phyloP scores from a whole-genome alignment of 805 yeast genomes.

The Ogataea ganodermae region DNA sequence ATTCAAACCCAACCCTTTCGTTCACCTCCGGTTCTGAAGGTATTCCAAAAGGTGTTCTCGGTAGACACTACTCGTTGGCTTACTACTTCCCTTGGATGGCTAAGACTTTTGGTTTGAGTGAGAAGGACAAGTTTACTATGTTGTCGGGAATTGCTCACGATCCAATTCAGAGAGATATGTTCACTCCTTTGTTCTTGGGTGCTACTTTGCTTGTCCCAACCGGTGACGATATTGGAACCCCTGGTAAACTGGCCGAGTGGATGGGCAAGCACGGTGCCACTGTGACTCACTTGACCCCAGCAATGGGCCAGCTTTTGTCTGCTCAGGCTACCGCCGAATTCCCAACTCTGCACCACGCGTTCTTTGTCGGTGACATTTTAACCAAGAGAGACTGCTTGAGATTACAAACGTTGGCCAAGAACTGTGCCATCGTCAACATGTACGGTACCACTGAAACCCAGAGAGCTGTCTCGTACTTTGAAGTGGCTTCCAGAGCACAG shows the following conservation, averaged over 20 bases:
- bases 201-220: conserved; percentile 93
- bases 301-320: conserved; percentile 96
- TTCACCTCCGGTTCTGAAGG: conserved; percentile 99
- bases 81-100: conserved; percentile 99
- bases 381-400: conserved; percentile 97
- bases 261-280: conserved; percentile 89
- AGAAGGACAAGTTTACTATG: conserved; percentile 91
- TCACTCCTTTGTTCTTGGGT: conserved; percentile 95
- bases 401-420: conserved; percentile 87
- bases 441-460: conserved; percentile 99
- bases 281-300: conserved; percentile 97
- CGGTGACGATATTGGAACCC: conserved; percentile 97
- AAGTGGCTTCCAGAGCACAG: conserved; percentile 69
- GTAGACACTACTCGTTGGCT: conserved; percentile 95
- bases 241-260: conserved; percentile 97
- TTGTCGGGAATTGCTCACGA: conserved; percentile 98
- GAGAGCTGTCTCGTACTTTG: conserved; percentile 94
- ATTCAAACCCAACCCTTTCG: conserved; percentile 92
- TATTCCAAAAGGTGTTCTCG: conserved; percentile 96
- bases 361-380: conserved; percentile 95
- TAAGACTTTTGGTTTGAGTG: conserved; percentile 72
- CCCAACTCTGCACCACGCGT: conserved; percentile 89
- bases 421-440: conserved; percentile 92
- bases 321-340: conserved; percentile 92
- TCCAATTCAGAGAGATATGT: conserved; percentile 99